phyloP scores from a whole-genome alignment of 2,329 filamentous ascomycete genomes.

The Diaporthe ilicicola region DNA sequence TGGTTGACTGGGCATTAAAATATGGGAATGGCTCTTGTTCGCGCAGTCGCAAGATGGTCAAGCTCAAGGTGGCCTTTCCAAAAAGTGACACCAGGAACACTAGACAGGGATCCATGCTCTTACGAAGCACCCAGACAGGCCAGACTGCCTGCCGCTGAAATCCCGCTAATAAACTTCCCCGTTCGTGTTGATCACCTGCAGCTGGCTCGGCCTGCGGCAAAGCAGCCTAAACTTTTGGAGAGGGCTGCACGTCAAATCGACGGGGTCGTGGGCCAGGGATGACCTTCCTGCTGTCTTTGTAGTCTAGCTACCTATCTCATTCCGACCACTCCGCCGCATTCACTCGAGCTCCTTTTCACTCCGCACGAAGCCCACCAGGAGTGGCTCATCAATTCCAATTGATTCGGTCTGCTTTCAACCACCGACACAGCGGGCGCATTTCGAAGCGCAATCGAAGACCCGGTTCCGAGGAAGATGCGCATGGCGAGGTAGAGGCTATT shows the following conservation, averaged over 20 bases:
- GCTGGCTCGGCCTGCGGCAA: neutral
- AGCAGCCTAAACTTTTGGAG: neutral
- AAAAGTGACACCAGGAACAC: slow-evolving; percentile 27
- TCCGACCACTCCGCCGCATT: neutral
- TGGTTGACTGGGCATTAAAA: slow-evolving; percentile 14
- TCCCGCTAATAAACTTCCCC: no score
- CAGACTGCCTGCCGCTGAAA: slow-evolving; percentile 7
- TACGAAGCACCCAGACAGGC: neutral
- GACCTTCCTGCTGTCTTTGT: neutral
- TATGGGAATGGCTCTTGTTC: neutral
- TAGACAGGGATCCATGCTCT: slow-evolving; percentile 26
- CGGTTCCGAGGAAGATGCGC: slow-evolving; percentile 18
- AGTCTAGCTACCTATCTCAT: neutral
- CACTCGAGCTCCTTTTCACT: neutral
- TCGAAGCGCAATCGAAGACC: neutral
- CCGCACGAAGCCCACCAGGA: neutral
- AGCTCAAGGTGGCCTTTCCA: slow-evolving; percentile 30
- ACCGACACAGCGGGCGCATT: neutral
- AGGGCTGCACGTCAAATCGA: slow-evolving; percentile 10
- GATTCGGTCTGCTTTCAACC: neutral
- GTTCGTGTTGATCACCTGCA: slow-evolving; percentile 6
- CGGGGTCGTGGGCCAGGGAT: neutral
- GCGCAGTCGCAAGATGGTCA: neutral
- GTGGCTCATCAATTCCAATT: neutral
- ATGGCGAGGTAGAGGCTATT: slow-evolving; percentile 24